Conservation (phyloP, 306 rosid genomes). For the Notholithocarpus densiflorus region DNA sequence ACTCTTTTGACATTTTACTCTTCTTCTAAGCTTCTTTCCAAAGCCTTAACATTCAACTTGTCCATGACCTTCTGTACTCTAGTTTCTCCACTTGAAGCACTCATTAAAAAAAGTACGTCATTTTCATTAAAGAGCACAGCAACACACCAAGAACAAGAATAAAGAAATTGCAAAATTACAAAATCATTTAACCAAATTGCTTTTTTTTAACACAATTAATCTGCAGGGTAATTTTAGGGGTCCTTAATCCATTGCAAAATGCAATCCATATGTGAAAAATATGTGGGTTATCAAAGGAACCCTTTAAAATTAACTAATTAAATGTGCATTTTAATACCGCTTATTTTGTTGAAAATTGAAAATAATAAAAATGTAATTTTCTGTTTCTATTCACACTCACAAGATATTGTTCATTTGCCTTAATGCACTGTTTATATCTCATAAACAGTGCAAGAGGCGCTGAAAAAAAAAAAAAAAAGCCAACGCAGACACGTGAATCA, state of each 20-base stretch:
- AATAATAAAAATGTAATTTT: too few species aligned
- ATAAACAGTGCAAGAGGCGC: too few species aligned
- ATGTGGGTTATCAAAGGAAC: neutral
- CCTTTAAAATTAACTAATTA: neutral
- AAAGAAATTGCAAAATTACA: neutral
- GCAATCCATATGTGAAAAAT: neutral
- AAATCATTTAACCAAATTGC: neutral
- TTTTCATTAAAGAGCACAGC: neutral
- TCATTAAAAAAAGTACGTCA: neutral
- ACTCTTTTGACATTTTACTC: neutral
- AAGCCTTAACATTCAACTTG: neutral
- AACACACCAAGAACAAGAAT: neutral
- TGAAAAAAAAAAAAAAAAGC: too few species aligned
- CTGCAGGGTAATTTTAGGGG: neutral
- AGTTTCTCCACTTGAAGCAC: neutral
- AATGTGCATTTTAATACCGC: too few species aligned
- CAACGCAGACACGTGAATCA: too few species aligned
- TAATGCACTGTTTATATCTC: too few species aligned
- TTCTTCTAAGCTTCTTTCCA: neutral
- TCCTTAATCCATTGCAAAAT: neutral
- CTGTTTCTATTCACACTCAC: too few species aligned
- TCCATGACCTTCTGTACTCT: neutral
- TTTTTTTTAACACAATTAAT: neutral
- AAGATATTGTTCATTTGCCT: too few species aligned
- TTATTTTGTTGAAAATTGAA: too few species aligned